phyloP scores from a whole-genome alignment of 345 rosid genomes.

The Physaria fendleri region DNA sequence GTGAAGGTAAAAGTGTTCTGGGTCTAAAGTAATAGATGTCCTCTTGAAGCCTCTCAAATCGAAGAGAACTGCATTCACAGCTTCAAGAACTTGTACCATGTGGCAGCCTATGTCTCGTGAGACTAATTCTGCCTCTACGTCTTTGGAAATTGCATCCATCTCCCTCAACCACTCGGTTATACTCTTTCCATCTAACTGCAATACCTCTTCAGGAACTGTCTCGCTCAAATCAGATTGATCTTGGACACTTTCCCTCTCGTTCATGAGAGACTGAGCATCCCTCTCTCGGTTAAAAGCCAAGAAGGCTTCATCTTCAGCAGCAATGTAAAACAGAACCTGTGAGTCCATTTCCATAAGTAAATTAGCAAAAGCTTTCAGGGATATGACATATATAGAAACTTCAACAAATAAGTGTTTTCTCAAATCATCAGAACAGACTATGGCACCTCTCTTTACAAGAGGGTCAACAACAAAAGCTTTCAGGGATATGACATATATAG shows the following conservation, averaged over 20 bases:
- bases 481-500: neutral
- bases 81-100: constrained; percentile 70
- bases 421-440: neutral
- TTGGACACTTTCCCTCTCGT: neutral
- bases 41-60: constrained; percentile 75
- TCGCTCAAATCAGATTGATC: constrained; percentile 23
- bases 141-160: constrained; percentile 60
- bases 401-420: neutral
- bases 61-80: constrained; percentile 75
- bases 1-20: constrained; percentile 65
- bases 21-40: constrained; percentile 51
- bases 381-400: neutral
- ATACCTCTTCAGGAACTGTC: constrained; percentile 42
- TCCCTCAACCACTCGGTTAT: constrained; percentile 59
- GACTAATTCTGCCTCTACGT: constrained; percentile 77
- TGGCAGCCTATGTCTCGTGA: constrained; percentile 80
- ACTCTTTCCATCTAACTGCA: constrained; percentile 62
- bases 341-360: constrained; percentile 19
- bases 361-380: constrained; percentile 5
- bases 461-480: constrained; percentile 8
- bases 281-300: constrained; percentile 48
- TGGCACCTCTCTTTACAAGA: neutral
- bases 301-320: constrained; percentile 90
- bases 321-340: constrained; percentile 71
- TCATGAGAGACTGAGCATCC: constrained; percentile 39